Percentiles rank a stretch among this genome's conserved stretches.
Conservation (phyloP, 768 basidiomycete species). For the Tylopilus plumbeoviolaceoides region DNA sequence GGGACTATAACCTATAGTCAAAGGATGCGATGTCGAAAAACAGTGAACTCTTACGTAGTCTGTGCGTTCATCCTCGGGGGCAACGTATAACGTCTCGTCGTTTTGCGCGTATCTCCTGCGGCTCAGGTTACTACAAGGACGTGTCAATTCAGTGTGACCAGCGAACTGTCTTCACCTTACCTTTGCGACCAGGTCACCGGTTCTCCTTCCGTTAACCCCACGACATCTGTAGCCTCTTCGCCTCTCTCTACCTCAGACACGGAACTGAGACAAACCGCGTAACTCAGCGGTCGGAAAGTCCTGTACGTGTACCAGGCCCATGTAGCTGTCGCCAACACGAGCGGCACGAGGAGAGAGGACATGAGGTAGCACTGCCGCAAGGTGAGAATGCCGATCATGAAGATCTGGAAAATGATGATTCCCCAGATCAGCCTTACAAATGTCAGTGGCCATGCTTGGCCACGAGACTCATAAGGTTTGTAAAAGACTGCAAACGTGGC, state of each 20-base stretch:
- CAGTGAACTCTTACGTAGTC: slow-evolving; percentile 60
- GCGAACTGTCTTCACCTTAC: slow-evolving; percentile 31
- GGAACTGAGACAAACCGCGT: slow-evolving; percentile 80
- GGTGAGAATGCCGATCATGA: slow-evolving; percentile 97
- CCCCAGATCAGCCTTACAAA: slow-evolving; percentile 92
- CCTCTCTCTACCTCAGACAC: slow-evolving; percentile 88
- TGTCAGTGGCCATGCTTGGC: slow-evolving; percentile 97
- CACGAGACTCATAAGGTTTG: slow-evolving; percentile 96
- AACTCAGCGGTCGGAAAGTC: slow-evolving; percentile 67
- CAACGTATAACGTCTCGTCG: slow-evolving; percentile 92
- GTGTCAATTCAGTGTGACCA: neutral
- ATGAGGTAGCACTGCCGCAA: slow-evolving; percentile 55
- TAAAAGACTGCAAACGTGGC: slow-evolving; percentile 72
- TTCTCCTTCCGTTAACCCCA: slow-evolving; percentile 72
- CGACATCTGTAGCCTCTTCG: slow-evolving; percentile 77
- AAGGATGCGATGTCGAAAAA: neutral
- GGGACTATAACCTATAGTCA: slow-evolving; percentile 52
- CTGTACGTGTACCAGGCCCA: slow-evolving; percentile 80
- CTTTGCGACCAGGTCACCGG: slow-evolving; percentile 89
- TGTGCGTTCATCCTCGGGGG: slow-evolving; percentile 88
- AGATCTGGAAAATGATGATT: slow-evolving; percentile 86
- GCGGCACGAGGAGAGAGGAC: slow-evolving; percentile 64
- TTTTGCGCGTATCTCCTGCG: slow-evolving; percentile 87
- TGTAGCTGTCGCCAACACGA: slow-evolving; percentile 67
- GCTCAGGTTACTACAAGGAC: slow-evolving; percentile 67